Base-by-base conservation (phyloP, 192 early-diverging fungal species). In the Phlyctochytrium planicorne region DNA sequence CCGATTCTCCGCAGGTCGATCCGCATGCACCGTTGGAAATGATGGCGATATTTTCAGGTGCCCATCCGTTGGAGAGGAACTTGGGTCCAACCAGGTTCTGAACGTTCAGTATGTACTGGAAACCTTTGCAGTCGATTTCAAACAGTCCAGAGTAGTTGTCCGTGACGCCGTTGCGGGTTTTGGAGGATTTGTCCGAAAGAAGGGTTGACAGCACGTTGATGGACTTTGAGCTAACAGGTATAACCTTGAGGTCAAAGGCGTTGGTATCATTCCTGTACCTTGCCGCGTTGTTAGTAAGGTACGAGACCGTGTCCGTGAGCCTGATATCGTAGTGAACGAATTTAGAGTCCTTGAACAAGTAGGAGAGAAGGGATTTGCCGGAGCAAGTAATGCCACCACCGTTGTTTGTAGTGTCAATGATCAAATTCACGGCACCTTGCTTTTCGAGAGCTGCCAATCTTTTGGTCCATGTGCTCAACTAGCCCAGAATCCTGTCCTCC, bases 21-120 rank as follows among this genome's bases (percentile, higher is more conserved):
- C 64, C 64, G 27, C 64, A 65, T 14, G 29, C 10, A 12, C 64
- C 64, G 52, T 65, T 62, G 64, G 17, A 12, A 6, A 65, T 6
- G 23, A 65, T 17, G 30, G 53, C 53, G 59, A 65, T 31, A 27
- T 65, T 60, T 6, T 4, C 30, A 17, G 64, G 64, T 3, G 12
- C 4, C 64, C 64, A 65, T 17, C 60, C 60, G 24, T 34, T 16
- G 60, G 14, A 25, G 10, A 59, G 56, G 56, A 12, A 12, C 12
- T 59, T 12, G 56, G 14, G 56, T 50, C 40, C 40, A 50, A 14
- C 40, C 40, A 50, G 10, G 10, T 50, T 10, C 10, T 14, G 40
- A 50, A 50, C 40, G 40, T n/a, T n/a, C n/a, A n/a, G n/a, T n/a
- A n/a, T n/a, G n/a, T n/a, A n/a, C n/a, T n/a, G n/a, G n/a, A n/a